Evolutionary conservation across 2,329 filamentous ascomycete species (phyloP), one percentile per base, ranked within the genome.

Genomic region (Neofusicoccum parvum): DNA sequence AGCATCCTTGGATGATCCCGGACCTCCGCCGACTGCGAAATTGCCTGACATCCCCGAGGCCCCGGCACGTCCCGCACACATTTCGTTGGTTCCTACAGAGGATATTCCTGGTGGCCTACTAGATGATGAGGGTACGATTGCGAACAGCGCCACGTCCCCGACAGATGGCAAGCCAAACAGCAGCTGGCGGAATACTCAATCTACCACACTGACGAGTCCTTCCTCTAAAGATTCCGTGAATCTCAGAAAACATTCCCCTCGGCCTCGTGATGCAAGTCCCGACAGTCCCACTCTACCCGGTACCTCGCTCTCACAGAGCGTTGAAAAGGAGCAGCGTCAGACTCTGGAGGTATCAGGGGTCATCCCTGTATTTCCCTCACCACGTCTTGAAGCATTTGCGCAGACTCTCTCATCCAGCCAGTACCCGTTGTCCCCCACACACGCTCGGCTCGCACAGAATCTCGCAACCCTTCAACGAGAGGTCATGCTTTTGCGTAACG

Each of bases 401-500:
- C 74, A 76, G 11, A 68, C 50, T 46, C 62, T 59, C 62, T 72
- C 49, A 62, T 68, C 34, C 14, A 64, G 49, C 49, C 68, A 67
- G 20, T 34, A 46, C 20, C 68, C 72, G 3, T 70, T 66, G 11
- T 72, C 75, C 0, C 71, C 72, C n/a, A 68, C 71, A 3, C 71
- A 74, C 39, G 74, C 75, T 7, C 74, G 74, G 46, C 72, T 76
- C 6, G 73, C 69, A n/a, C 73, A 77, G 39, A 78, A 72, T 58
- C 74, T 78, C 69, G 73, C 76, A 6, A 74, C 75, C 84, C 79
- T 95, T 3, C 88, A 92, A 69, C 86, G 90, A 48, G 89, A 93
- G 70, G 86, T 92, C n/a, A 85, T 92, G 62, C 80, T 94, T 2
- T 78, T 95, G 11, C 88, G 90, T 50, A 95, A 94, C 68, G 91